Base-by-base conservation (phyloP, 2,329 filamentous ascomycete genomes). In the Fusarium odoratissimum region DNA sequence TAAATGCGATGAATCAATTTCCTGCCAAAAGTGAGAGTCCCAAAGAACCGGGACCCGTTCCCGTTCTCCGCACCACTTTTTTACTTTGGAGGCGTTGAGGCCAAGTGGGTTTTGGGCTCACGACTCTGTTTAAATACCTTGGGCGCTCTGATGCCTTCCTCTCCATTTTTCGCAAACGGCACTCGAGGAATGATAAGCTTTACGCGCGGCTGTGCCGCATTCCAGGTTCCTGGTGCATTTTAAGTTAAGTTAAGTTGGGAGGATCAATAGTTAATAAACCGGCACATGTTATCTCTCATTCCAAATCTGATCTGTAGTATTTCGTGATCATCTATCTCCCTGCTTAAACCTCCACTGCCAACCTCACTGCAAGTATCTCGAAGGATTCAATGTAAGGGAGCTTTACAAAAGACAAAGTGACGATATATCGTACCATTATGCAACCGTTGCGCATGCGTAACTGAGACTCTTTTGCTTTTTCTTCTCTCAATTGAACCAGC, bases 41-140 rank as follows among this genome's bases (percentile, higher is more conserved):
- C 70, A 45, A 60, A 52, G 48, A 71, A 60, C 58, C 48, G 69
- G 70, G 31, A 69, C 59, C 45, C 40, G 46, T 56, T 52, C 60
- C 31, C 37, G 52, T 38, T 37, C 23, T 9, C 44, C 33, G 46
- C 35, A 48, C 63, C 41, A 71, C 46, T 45, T 67, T 66, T 62
- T 66, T 62, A 48, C 67, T 69, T 69, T 65, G 4, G 45, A 31
- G 55, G 46, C 48, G 42, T 42, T 23, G 38, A 56, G 23, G 54
- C 60, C 54, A 46, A 59, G 52, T 51, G 40, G 52, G 14, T 31
- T 44, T 8, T 33, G 13, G 13, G 13, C 7, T n/a, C 19, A 1
- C 19, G 16, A 48, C 46, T 49, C 21, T 49, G 5, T 13, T 31
- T 23, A 21, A 31, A 44, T 21, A 35, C 19, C 17, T 30, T 37